Evolutionary conservation across 495 filamentous ascomycete species (phyloP), one percentile per base, ranked within the genome.

Genomic region (Talaromyces thailandensis): DNA sequence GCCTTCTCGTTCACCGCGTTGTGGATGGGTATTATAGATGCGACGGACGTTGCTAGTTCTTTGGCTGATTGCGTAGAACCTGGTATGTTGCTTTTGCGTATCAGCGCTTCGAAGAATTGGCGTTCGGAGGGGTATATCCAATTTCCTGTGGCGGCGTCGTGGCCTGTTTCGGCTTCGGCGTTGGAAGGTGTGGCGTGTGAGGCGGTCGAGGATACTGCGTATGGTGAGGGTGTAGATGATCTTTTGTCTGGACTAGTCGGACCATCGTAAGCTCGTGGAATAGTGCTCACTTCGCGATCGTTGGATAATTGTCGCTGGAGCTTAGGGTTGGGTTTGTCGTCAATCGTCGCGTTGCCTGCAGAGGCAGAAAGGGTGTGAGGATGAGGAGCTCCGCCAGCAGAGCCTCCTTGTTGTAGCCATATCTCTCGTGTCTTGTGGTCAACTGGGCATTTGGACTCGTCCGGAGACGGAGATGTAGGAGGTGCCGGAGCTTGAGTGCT

Each of bases 121-220:
- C 87, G 83, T 69, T 98, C 95, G 0, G 90, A 95, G 0, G 94
- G 94, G 75, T 98, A 98, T 55, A 98, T 86, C 94, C 95, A 98
- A 71, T 96, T 93, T 16, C 92, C 92, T 2, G 79, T 79, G 18
- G 76, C 71, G 35, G 75, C 67, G 64, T 91, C 88, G 55, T 75
- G 75, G 28, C 86, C 84, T 57, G 88, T 90, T 64, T 93, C 91
- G 18, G 78, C 67, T 73, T 93, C 88, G 56, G 83, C 80, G 74
- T 93, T 92, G 12, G 82, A 83, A 2, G 84, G 87, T 25, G 72
- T 74, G 6, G 80, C 76, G 64, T 71, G 79, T 67, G 73, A 81
- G 58, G 67, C 70, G 45, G 71, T 70, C 68, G 67, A 57, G 56
- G 71, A 65, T 51, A 68, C 58, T 8, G 71, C 62, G 45, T 72